These are phyloP conservation scores for Beauveria pseudobassiana DNA, from an alignment of 2,329 filamentous ascomycete genomes.

Conservation along the genomic window DNA sequence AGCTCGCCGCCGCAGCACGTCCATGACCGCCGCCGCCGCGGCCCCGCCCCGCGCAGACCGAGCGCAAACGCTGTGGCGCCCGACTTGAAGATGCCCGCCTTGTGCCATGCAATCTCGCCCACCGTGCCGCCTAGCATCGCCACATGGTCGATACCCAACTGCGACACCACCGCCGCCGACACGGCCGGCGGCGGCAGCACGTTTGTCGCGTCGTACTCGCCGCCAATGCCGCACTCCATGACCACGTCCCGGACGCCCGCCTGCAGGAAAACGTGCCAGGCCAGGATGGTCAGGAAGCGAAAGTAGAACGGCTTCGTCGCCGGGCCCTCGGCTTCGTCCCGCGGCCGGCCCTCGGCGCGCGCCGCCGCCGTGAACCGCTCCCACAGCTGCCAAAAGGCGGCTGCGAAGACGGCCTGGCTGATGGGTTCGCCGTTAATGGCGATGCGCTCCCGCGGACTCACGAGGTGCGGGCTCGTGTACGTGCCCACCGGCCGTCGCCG, in stretches of 20 bases:
- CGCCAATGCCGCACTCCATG: slow-evolving; percentile 90
- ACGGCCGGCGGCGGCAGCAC: slow-evolving; percentile 58
- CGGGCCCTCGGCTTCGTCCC: slow-evolving; percentile 44
- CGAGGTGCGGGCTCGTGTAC: slow-evolving; percentile 80
- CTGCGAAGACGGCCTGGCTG: slow-evolving; percentile 59
- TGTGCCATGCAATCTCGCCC: slow-evolving; percentile 83
- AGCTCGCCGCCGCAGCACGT: slow-evolving; percentile 53
- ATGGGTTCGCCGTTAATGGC: slow-evolving; percentile 68
- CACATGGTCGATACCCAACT: slow-evolving; percentile 78
- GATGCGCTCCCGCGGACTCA: slow-evolving; percentile 78
- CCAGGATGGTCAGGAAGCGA: slow-evolving; percentile 81
- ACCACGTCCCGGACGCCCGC: slow-evolving; percentile 73
- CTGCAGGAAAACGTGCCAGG: slow-evolving; percentile 71
- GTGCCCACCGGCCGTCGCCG: slow-evolving; percentile 50
- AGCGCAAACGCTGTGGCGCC: slow-evolving; percentile 36
- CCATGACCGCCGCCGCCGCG: slow-evolving; percentile 28
- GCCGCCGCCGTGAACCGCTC: slow-evolving; percentile 45
- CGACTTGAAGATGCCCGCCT: slow-evolving; percentile 76
- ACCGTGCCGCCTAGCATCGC: slow-evolving; percentile 72
- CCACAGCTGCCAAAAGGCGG: slow-evolving; percentile 82
- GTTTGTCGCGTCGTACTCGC: slow-evolving; percentile 90
- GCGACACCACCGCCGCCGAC: slow-evolving; percentile 66
- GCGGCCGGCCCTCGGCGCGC: slow-evolving; percentile 21
- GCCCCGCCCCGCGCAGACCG: slow-evolving; percentile 16
- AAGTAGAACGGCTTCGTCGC: slow-evolving; percentile 82